phyloP scores from a whole-genome alignment of 139 green algal genomes.

The Trebouxia sp. region DNA sequence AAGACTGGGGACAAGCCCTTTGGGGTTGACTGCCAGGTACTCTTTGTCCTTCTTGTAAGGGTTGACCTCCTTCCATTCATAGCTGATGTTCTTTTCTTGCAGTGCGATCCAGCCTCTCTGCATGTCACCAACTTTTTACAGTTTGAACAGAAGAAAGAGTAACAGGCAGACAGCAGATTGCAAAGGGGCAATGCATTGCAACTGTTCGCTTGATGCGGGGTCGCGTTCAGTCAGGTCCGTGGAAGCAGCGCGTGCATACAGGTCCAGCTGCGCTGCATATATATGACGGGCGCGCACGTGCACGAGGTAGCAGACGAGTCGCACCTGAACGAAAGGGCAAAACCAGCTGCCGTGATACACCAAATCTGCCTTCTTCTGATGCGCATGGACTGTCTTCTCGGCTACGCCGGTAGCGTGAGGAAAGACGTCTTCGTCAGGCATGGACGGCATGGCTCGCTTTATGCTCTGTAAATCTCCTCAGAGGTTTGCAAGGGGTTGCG shows the following conservation, averaged over 20 bases:
- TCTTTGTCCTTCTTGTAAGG: conserved; percentile 21
- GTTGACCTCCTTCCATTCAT: conserved; percentile 13
- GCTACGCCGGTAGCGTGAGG: conserved; percentile 4
- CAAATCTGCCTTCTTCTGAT: not conserved
- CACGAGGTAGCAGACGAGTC: not conserved
- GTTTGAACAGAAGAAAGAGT: no score
- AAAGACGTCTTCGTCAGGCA: conserved; percentile 4
- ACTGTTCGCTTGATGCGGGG: no score
- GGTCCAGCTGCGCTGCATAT: no score
- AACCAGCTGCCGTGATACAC: conserved; percentile 17
- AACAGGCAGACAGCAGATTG: not conserved
- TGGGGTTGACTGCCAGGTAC: conserved; percentile 18
- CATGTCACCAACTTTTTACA: not conserved
- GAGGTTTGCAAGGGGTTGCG: no score
- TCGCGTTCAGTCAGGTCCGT: no score
- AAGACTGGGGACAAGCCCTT: not conserved
- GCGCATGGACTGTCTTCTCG: not conserved
- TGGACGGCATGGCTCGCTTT: not conserved
- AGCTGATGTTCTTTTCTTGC: not conserved
- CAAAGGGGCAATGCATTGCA: no score
- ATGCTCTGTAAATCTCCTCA: no score
- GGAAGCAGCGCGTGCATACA: no score
- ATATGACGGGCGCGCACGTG: no score
- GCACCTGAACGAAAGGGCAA: conserved; percentile 4
- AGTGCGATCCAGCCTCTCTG: conserved; percentile 4